Base-by-base conservation (phyloP, 179 eudicot genomes). In the Vitellaria paradoxa region DNA sequence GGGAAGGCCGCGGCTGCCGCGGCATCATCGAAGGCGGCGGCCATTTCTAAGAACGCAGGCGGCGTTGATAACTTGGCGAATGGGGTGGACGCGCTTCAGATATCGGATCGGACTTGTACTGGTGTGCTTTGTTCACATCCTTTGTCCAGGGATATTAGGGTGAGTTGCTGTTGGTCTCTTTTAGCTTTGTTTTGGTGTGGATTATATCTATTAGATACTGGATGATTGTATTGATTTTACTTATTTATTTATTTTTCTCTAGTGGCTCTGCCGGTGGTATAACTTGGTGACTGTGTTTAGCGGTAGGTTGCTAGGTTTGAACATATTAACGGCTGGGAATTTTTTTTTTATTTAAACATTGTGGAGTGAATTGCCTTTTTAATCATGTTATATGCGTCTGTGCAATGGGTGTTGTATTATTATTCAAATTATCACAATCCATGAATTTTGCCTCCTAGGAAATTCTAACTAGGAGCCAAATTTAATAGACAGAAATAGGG, bases 41-140 rank as follows among this genome's bases (percentile, higher is more conserved):
- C 86, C 15, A 68, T 80, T 55, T 78, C 79, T 69, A 72, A 66
- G 26, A 75, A 21, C 26, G 18, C 46, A 26, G 68, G 68, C 46
- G 67, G 63, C 40, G 70, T 79, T 66, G 85, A 88, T 74, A 90
- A 84, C 46, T 61, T 87, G 65, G 78, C 94, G 23, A 84, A 84
- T 66, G 91, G 84, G 4, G 84, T 92, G 20, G 83, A 73, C 0
- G 82, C 82, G 40, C 80, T 94, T 47, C 57, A 55, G 47, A 86
- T 94, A 18, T 94, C 98, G 55, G 98, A 94, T 87, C 97, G 98
- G 81, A 94, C 86, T 72, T 94, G 98, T 76, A 93, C 97, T 59
- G 97, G 93, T 6, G 89, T 94, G 40, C 91, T 92, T 12, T 93
- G 97, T 62, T 93, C 98, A n/a, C 98, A 93, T 87, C 98, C 98